phyloP scores from a whole-genome alignment of 2,329 filamentous ascomycete species.

The Uncinocarpus reesii region DNA sequence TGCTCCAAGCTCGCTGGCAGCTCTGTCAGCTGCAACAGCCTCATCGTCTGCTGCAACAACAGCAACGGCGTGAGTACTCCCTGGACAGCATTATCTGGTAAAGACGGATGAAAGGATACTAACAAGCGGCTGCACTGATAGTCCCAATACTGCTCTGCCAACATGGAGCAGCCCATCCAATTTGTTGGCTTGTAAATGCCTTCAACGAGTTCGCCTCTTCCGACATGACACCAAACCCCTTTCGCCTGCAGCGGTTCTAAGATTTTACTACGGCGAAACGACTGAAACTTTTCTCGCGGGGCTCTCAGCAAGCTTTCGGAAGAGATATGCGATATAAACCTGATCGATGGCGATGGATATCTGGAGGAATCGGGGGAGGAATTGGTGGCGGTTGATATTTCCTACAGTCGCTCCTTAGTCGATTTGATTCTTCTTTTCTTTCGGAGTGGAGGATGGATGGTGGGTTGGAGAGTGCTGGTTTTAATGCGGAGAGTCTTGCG shows the following conservation, averaged over 20 bases:
- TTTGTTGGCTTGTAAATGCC: slow-evolving; percentile 13
- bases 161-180: slow-evolving; percentile 12
- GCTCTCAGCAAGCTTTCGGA: slow-evolving; percentile 1
- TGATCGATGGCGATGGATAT: not conserved
- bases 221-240: not conserved
- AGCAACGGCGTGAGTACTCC: slow-evolving; percentile 12
- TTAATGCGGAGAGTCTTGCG: not conserved
- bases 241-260: slow-evolving; percentile 9
- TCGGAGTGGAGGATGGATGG: slow-evolving; percentile 1
- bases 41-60: slow-evolving; percentile 18
- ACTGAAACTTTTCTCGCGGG: slow-evolving; percentile 8
- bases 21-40: slow-evolving; percentile 16
- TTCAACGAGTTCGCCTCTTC: slow-evolving; percentile 2
- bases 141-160: slow-evolving; percentile 15
- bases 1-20: slow-evolving; percentile 14
- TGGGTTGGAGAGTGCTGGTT: not conserved
- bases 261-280: not conserved
- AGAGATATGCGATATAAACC: not conserved
- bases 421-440: slow-evolving; percentile 5
- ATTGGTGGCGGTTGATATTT: slow-evolving; percentile 8
- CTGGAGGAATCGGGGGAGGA: not conserved
- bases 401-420: slow-evolving; percentile 13
- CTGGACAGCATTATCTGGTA: not conserved
- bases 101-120: not conserved
- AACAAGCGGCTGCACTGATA: not conserved